Base-by-base conservation (phyloP, 192 early-diverging fungal species). In the Podochytrium sp. region DNA sequence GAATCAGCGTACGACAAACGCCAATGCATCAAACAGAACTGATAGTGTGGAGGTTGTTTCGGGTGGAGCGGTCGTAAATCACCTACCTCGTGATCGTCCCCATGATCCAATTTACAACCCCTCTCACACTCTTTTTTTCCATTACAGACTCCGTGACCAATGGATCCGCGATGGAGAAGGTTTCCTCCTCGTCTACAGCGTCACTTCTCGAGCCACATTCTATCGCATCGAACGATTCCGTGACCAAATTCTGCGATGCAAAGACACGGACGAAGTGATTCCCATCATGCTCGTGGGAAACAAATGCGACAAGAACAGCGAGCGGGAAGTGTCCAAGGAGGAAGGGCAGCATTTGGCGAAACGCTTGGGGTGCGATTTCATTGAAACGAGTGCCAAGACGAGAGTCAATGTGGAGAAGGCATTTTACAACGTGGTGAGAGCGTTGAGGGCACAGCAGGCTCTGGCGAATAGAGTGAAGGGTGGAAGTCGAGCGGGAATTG, bases 111-210 rank as follows among this genome's bases (percentile, higher is more conserved):
- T n/a, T n/a, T n/a, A n/a, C n/a, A n/a, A n/a, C n/a, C n/a, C n/a
- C n/a, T n/a, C n/a, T n/a, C n/a, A n/a, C n/a, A n/a, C n/a, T n/a
- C n/a, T n/a, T n/a, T n/a, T n/a, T n/a, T n/a, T n/a, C n/a, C n/a
- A n/a, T 12, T 18, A 34, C 39, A 63, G 60, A 1, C 80, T 98
- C 82, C 87, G 95, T 29, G 97, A 98, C 82, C 95, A 98, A 81
- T 98, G 96, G 87, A 96, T 97, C 87, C 91, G 94, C 16, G 92
- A 92, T 43, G 95, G 96, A 42, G 95, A 98, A 78, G 97, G 95
- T 7, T 98, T 98, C 75, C 76, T 98, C 50, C 84, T 97, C 10
- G 94, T 96, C 10, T 98, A 96, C 81, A 91, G 90, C 57, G 96
- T 97, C 71, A 96, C 92, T 47, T 93, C 95, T 34, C 90, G 95